Percentiles rank a stretch among this genome's conserved stretches.
Conservation (phyloP, 148 eudicot genomes). For the Heliosperma pusillum region DNA sequence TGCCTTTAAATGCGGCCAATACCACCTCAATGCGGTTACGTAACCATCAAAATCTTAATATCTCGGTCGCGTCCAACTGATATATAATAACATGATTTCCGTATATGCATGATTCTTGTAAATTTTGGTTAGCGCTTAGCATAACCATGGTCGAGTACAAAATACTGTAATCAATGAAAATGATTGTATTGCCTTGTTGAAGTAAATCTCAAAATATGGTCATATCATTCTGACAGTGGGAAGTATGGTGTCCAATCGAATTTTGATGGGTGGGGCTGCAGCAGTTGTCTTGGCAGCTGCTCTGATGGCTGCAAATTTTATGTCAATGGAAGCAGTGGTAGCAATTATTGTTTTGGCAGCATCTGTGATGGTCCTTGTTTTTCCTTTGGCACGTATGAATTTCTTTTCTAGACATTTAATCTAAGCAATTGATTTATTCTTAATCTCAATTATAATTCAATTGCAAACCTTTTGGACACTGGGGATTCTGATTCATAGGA, state of each 20-base stretch:
- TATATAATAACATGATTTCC: neutral
- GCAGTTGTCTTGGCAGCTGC: conserved; percentile 76
- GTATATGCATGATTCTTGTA: neutral
- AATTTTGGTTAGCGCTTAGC: neutral
- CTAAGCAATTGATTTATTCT: conserved; percentile 23
- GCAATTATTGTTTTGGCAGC: conserved; percentile 49
- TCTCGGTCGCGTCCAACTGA: neutral
- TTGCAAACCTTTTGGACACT: conserved; percentile 4
- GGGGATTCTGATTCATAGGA: conserved; percentile 5
- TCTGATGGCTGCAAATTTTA: conserved; percentile 49
- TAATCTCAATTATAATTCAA: neutral
- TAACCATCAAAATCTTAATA: neutral
- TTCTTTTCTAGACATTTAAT: conserved; percentile 33
- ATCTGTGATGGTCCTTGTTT: conserved; percentile 37
- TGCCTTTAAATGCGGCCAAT: neutral
- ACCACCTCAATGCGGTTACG: neutral
- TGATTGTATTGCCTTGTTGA: conserved; percentile 20
- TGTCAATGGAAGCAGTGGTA: conserved; percentile 47
- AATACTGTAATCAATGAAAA: conserved; percentile 7
- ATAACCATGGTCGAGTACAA: neutral
- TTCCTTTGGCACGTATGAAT: conserved; percentile 39
- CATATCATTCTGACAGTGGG: conserved; percentile 46
- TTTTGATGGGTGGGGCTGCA: conserved; percentile 46
- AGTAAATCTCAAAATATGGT: conserved; percentile 36
- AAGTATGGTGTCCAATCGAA: conserved; percentile 37